Evolutionary conservation across 495 filamentous ascomycete species (phyloP).

Genomic region (Halenospora varia): DNA sequence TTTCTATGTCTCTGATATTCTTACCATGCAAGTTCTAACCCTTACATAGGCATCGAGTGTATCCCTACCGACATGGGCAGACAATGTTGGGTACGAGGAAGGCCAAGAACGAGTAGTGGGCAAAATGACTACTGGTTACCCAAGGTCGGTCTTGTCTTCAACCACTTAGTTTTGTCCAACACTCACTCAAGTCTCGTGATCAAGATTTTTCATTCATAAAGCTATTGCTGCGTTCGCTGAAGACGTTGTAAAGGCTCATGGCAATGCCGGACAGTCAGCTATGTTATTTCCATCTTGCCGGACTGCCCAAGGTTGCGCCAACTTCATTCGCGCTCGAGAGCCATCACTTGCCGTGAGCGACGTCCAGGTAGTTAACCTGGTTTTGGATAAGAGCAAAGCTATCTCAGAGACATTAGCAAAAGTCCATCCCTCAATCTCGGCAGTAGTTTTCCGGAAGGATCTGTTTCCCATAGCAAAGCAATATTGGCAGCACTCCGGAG

Average conservation of each 20-base stretch:
- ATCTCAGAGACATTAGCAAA: conserved; percentile 41
- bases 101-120: conserved; percentile 79
- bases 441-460: conserved; percentile 66
- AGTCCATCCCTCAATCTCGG: conserved; percentile 51
- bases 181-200: conserved; percentile 13
- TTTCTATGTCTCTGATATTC: neutral
- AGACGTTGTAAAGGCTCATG: conserved; percentile 62
- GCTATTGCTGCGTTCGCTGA: conserved; percentile 69
- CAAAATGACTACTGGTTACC: conserved; percentile 89
- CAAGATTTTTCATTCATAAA: conserved; percentile 86
- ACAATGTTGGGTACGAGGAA: conserved; percentile 91
- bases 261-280: conserved; percentile 57
- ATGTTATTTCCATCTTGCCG: conserved; percentile 74
- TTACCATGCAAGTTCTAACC: conserved; percentile 19
- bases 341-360: conserved; percentile 40
- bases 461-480: conserved; percentile 69
- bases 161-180: neutral
- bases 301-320: conserved; percentile 62
- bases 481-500: conserved; percentile 97
- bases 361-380: conserved; percentile 65
- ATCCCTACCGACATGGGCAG: conserved; percentile 88
- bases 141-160: conserved; percentile 49
- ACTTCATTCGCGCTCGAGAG: conserved; percentile 63
- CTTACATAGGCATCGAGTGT: conserved; percentile 80
- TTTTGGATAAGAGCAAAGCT: conserved; percentile 46